Conservation (phyloP, 2,329 filamentous ascomycete species). For the Madurella fahalii region DNA sequence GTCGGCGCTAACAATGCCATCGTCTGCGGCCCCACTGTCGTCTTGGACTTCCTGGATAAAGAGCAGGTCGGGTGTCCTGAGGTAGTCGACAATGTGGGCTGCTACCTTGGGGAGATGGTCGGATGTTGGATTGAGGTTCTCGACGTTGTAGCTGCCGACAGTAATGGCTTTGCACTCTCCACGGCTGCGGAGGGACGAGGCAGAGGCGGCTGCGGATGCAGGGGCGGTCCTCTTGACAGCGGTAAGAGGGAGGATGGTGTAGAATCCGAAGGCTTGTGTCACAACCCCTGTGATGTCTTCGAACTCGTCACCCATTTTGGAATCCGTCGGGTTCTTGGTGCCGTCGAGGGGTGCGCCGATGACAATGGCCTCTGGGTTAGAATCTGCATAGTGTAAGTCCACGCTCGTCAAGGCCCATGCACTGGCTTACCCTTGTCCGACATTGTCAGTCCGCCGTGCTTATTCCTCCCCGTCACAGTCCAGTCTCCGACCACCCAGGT, state of each 20-base stretch:
- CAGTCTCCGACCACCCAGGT: constrained; percentile 66
- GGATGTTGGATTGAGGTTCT: constrained; percentile 59
- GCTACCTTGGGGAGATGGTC: constrained; percentile 56
- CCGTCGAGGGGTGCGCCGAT: constrained; percentile 64
- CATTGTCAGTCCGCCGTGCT: constrained; percentile 61
- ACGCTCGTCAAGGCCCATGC: background rate
- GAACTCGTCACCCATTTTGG: constrained; percentile 61
- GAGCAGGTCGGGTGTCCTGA: constrained; percentile 60
- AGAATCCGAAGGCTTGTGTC: constrained; percentile 63
- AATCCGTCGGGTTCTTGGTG: constrained; percentile 53
- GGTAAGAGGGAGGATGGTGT: constrained; percentile 62
- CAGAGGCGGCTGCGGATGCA: constrained; percentile 43
- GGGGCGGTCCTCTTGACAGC: constrained; percentile 47
- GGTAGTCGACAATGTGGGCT: constrained; percentile 59
- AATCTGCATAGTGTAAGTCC: constrained; percentile 40
- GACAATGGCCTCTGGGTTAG: constrained; percentile 65
- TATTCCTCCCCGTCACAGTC: constrained; percentile 58
- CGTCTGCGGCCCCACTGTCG: constrained; percentile 56
- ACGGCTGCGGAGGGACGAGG: constrained; percentile 50
- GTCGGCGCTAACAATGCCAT: constrained; percentile 55
- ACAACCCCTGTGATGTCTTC: constrained; percentile 67
- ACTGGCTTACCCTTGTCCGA: constrained; percentile 44
- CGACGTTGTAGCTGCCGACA: constrained; percentile 64
- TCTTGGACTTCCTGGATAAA: constrained; percentile 72
- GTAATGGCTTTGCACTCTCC: constrained; percentile 59